Conservation (phyloP, 805 yeast species). For the Metschnikowia reukaufii region DNA sequence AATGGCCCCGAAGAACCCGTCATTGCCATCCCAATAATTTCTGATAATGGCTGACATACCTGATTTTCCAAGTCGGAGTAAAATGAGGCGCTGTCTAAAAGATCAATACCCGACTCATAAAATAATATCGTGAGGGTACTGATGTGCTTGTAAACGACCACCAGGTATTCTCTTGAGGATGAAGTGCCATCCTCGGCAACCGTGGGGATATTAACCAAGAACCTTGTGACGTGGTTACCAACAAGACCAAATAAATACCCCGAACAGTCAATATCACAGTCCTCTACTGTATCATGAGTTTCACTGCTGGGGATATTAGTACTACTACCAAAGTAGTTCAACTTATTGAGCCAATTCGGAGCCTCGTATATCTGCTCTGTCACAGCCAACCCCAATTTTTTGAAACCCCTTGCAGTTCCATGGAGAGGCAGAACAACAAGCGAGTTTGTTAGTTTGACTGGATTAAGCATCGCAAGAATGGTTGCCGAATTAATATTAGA, state of each 20-base stretch:
- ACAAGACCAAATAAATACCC: slow-evolving; percentile 28
- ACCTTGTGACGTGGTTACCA: slow-evolving; percentile 21
- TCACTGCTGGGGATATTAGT: slow-evolving; percentile 7
- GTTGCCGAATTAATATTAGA: slow-evolving; percentile 13
- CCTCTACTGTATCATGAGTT: slow-evolving; percentile 15
- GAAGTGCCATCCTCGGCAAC: slow-evolving; percentile 1
- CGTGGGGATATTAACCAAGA: slow-evolving; percentile 28
- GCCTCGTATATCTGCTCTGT: slow-evolving; percentile 16
- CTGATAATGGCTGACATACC: slow-evolving; percentile 26
- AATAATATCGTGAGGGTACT: slow-evolving; percentile 27
- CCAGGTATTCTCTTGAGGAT: slow-evolving; percentile 27
- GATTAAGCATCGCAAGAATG: slow-evolving; percentile 33
- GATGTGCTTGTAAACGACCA: slow-evolving; percentile 30
- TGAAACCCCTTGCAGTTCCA: slow-evolving; percentile 36
- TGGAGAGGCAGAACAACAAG: slow-evolving; percentile 40
- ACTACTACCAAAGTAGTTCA: slow-evolving; percentile 5
- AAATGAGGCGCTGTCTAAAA: slow-evolving; percentile 25
- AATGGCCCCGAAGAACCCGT: slow-evolving; percentile 9
- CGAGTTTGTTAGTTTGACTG: slow-evolving; percentile 35
- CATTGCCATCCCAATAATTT: slow-evolving; percentile 13
- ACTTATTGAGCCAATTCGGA: slow-evolving; percentile 14
- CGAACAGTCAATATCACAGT: slow-evolving; percentile 13
- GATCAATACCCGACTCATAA: slow-evolving; percentile 29
- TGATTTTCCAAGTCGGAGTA: slow-evolving; percentile 22
- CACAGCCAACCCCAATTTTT: slow-evolving; percentile 23